Base-by-base conservation (phyloP, 2,329 filamentous ascomycete genomes). In the Cladobotryum mycophilum region DNA sequence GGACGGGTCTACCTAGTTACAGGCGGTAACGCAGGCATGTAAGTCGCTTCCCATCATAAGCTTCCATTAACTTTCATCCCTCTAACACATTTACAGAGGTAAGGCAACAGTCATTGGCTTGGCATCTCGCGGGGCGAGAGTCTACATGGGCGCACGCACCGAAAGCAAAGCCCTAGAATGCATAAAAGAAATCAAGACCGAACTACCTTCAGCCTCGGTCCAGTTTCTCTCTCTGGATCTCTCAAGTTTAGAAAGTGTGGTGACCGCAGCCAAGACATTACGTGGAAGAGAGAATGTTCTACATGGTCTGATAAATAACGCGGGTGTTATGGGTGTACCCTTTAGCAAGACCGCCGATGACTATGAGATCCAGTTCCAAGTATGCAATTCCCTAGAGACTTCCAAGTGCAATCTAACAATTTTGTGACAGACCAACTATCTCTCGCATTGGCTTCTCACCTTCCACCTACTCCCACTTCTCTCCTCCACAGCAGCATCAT, bases 21-120 rank as follows among this genome's bases (percentile, higher is more conserved):
- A 13, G 72, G 71, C 38, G 70, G 70, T 0, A 74, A 73, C 51
- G 65, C 71, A 11, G 72, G 72, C 58, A 71, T 74, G 70, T 71
- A 58, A 58, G 67, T 65, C 48, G n/a, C 20, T 2, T 2, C 30
- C 15, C 33, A n/a, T 15, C 17, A 33, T 33, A 8, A 5, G 14
- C 33, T 25, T 3, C 8, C 8, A 30, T 30, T 30, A 11, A 4
- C 8, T 30, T 30, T 7, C 6, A 2, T 11, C 2, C 8, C 9
- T 30, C 9, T 30, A 11, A 30, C 2, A 25, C n/a, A 14, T 13
- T 8, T 7, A 18, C 44, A 64, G 61, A 33, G 70, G 69, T 25
- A 65, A 64, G 33, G 53, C 63, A 40, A 73, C 68, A 13, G 67
- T 69, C 13, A 55, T 63, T 15, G 61, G 60, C 11, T 62, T 72